Evolutionary conservation across 129 eudicot species (phyloP).

Genomic region (Lonicera japonica): DNA sequence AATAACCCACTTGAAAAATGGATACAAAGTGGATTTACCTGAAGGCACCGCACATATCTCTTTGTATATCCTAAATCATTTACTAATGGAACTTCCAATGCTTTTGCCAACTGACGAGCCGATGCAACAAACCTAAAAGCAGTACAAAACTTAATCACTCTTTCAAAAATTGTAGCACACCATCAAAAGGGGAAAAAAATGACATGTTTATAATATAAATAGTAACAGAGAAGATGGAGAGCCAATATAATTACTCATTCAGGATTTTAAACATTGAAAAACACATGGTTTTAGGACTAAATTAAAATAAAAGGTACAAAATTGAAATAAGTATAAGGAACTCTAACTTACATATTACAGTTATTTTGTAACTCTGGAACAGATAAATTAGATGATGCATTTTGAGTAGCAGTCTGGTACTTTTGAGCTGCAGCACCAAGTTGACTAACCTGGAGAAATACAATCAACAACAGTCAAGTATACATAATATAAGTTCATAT

Average conservation of each 20-base stretch:
- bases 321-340: too few species aligned
- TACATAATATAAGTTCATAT: background rate
- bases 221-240: too few species aligned
- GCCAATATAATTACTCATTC: background rate
- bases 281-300: background rate
- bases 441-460: constrained; percentile 75
- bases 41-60: constrained; percentile 98
- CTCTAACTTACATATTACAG: constrained; percentile 72
- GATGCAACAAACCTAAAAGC: constrained; percentile 94
- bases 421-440: constrained; percentile 95
- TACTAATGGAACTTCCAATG: constrained; percentile 94
- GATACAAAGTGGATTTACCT: constrained; percentile 41
- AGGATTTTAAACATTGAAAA: too few species aligned
- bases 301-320: background rate
- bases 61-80: constrained; percentile 99
- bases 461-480: constrained; percentile 11
- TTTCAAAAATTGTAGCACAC: too few species aligned
- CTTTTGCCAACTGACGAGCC: constrained; percentile 95
- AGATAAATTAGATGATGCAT: constrained; percentile 59
- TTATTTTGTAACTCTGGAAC: constrained; percentile 87
- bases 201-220: too few species aligned
- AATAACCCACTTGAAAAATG: background rate
- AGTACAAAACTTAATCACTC: too few species aligned
- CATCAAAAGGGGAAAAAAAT: too few species aligned
- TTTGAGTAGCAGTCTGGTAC: constrained; percentile 87